phyloP scores from a whole-genome alignment of 2,329 filamentous ascomycete genomes.

The Sclerotinia subarctica region DNA sequence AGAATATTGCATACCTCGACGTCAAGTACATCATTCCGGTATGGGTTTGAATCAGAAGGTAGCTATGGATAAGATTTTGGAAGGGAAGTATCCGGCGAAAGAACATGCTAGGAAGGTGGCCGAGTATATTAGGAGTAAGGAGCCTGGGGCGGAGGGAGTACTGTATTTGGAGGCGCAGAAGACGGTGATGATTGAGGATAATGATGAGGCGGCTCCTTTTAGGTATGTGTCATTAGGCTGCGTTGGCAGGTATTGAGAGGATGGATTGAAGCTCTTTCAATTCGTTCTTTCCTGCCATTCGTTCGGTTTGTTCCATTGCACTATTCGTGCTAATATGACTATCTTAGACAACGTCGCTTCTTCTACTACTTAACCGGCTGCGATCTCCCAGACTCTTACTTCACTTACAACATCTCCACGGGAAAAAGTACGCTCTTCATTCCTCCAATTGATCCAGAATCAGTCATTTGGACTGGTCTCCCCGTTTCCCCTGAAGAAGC shows the following conservation, averaged over 20 bases:
- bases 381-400: conserved; percentile 71
- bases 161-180: conserved; percentile 87
- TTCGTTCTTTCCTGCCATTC: too few relatives aligned
- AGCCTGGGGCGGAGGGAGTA: conserved; percentile 64
- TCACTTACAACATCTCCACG: conserved; percentile 74
- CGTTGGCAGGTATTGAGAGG: background rate
- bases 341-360: conserved; percentile 72
- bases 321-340: conserved; percentile 18
- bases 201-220: conserved; percentile 78
- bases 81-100: conserved; percentile 77
- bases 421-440: conserved; percentile 83
- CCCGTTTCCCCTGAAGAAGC: conserved; percentile 77
- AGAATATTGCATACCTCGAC: background rate
- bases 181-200: conserved; percentile 81
- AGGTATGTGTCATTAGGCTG: conserved; percentile 49
- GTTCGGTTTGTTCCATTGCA: background rate
- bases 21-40: background rate
- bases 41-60: background rate
- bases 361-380: conserved; percentile 96
- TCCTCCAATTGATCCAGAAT: conserved; percentile 80
- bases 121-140: conserved; percentile 67
- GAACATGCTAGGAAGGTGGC: conserved; percentile 81
- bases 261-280: too few relatives aligned
- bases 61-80: conserved; percentile 43
- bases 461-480: conserved; percentile 90